phyloP scores from a whole-genome alignment of 345 rosid genomes.

The Salix caprea region DNA sequence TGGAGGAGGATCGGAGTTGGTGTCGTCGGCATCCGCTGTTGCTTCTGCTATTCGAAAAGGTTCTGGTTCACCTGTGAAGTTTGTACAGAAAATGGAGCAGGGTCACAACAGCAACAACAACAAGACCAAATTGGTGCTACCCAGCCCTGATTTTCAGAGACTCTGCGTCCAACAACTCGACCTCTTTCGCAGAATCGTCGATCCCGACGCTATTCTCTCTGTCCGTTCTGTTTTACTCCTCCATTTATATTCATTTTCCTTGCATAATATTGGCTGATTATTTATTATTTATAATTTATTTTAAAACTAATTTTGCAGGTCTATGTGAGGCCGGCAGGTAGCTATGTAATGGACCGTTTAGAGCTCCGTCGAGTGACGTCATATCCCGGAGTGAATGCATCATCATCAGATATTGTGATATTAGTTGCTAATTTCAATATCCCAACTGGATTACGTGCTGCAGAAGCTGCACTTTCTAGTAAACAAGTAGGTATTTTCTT shows the following conservation, averaged over 20 bases:
- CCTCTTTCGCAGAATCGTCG: conserved; percentile 72
- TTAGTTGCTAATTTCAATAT: conserved; percentile 69
- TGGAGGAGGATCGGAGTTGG: conserved; percentile 18
- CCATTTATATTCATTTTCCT: not conserved
- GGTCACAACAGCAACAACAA: conserved; percentile 16
- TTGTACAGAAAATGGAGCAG: conserved; percentile 57
- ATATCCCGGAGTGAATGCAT: conserved; percentile 46
- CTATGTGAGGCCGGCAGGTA: conserved; percentile 90
- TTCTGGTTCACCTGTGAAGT: conserved; percentile 70
- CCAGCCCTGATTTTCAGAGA: conserved; percentile 73
- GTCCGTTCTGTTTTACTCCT: conserved; percentile 25
- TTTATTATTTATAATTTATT: not conserved
- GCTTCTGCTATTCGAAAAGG: conserved; percentile 61
- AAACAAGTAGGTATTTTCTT: conserved; percentile 45
- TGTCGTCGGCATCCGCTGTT: conserved; percentile 76
- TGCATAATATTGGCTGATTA: not conserved
- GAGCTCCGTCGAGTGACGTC: conserved; percentile 74
- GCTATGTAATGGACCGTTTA: conserved; percentile 87
- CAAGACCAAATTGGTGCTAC: conserved; percentile 54
- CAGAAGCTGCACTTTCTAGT: conserved; percentile 79
- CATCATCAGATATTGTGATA: conserved; percentile 46
- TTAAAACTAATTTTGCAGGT: conserved; percentile 34
- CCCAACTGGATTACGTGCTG: conserved; percentile 70
- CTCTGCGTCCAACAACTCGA: conserved; percentile 77
- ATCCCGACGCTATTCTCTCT: conserved; percentile 68